phyloP scores from a whole-genome alignment of 2,329 filamentous ascomycete species.

The Dactylellina drechsleri region DNA sequence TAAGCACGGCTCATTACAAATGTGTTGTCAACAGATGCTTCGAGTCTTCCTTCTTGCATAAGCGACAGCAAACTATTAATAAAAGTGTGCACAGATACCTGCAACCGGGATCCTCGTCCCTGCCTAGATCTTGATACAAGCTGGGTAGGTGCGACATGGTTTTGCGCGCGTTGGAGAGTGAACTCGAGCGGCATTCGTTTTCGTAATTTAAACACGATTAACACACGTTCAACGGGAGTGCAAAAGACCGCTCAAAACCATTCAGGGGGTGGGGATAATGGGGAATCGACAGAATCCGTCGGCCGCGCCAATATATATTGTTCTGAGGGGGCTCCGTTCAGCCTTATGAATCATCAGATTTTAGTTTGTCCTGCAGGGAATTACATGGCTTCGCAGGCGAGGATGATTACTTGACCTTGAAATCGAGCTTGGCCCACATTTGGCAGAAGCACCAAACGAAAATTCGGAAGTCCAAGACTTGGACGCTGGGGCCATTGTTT shows the following conservation, averaged over 20 bases:
- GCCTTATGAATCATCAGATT: conserved; percentile 50
- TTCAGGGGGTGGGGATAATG: too few relatives aligned
- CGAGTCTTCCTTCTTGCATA: conserved; percentile 11
- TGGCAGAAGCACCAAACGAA: conserved; percentile 12
- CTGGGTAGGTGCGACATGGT: not conserved
- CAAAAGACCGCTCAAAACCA: too few relatives aligned
- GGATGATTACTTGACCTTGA: conserved; percentile 32
- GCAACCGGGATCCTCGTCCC: not conserved
- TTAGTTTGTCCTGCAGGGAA: conserved; percentile 33
- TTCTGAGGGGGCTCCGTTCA: conserved; percentile 38
- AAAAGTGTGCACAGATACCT: not conserved
- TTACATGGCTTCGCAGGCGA: conserved; percentile 16
- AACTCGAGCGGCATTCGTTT: too few relatives aligned
- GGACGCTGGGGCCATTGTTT: not conserved
- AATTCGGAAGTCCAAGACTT: conserved; percentile 36
- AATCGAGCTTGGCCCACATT: conserved; percentile 11
- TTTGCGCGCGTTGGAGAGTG: too few relatives aligned
- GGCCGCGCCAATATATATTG: not conserved
- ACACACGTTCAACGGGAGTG: too few relatives aligned
- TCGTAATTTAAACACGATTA: too few relatives aligned
- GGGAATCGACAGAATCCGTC: too few relatives aligned
- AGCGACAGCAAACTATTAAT: conserved; percentile 4
- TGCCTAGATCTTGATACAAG: too few relatives aligned
- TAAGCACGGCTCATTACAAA: conserved; percentile 29
- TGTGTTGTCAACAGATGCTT: conserved; percentile 19